These are phyloP conservation scores for Phellopilus nigrolimitatus DNA, from an alignment of 1,284 basidiomycete species.

Conservation along the genomic window DNA sequence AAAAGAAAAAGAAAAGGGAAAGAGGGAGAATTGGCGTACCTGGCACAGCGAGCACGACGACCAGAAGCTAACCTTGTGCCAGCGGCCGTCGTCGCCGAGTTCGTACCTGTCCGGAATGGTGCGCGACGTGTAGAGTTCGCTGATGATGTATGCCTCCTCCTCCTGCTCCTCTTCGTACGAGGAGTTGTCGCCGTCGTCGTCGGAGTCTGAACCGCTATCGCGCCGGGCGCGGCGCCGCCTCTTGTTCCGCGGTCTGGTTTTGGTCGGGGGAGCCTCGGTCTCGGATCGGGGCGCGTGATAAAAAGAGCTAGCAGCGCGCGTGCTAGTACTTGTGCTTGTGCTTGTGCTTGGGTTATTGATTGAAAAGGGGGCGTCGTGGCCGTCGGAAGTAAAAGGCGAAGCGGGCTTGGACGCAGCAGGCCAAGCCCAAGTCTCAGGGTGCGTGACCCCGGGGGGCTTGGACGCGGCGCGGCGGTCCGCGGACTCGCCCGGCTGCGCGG, in stretches of 20 bases:
- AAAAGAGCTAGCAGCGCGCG: too few species aligned
- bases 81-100: conserved; percentile 51
- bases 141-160: background rate
- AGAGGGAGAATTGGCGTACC: conserved; percentile 25
- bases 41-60: conserved; percentile 53
- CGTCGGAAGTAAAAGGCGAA: background rate
- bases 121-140: conserved; percentile 19
- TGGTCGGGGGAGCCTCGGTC: too few species aligned
- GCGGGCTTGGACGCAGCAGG: too few species aligned
- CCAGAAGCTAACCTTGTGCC: conserved; percentile 54
- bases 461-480: too few species aligned
- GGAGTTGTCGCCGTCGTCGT: too few species aligned
- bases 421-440: too few species aligned
- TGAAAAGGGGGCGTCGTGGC: background rate
- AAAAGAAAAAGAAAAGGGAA: conserved; percentile 17
- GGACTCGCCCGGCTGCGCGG: too few species aligned
- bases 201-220: conserved; percentile 1
- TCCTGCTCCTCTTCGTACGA: background rate
- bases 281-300: too few species aligned
- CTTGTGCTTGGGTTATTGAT: too few species aligned
- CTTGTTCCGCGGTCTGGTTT: background rate
- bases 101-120: conserved; percentile 53
- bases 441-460: too few species aligned
- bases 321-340: too few species aligned
- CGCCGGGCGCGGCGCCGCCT: background rate